A percentile compares a stretch with the other conserved stretches of the same genome.
These are phyloP conservation scores for Mycena galericulata DNA, from an alignment of 768 basidiomycete species.

Conservation along the genomic window DNA sequence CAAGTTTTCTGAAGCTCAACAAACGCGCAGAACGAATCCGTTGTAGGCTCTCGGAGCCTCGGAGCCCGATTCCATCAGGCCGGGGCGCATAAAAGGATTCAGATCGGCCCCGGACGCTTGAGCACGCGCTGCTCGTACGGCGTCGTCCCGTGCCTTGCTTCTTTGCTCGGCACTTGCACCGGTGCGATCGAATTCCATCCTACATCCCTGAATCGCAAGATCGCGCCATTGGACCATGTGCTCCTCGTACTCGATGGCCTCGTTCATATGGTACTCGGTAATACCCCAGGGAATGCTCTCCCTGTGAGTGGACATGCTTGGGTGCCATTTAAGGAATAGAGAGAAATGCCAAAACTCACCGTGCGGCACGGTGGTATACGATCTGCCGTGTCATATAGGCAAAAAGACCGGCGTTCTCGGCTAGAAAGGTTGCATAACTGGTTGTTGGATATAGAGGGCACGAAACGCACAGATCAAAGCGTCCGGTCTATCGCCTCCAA, in stretches of 20 bases:
- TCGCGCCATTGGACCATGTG: constrained; percentile 22
- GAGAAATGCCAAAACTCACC: not conserved
- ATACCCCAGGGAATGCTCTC: constrained; percentile 6
- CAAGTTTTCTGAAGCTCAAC: constrained; percentile 1
- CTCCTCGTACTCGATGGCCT: constrained; percentile 10
- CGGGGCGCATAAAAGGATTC: constrained; percentile 18
- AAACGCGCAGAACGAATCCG: constrained; percentile 16
- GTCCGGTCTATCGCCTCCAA: not conserved
- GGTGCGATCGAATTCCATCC: not conserved
- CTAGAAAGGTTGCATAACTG: not conserved
- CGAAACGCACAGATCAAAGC: constrained; percentile 12
- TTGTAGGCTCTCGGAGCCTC: not conserved
- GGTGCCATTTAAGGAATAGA: not conserved
- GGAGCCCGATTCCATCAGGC: not conserved
- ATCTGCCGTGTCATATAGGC: constrained; percentile 13
- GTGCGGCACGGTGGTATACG: not conserved
- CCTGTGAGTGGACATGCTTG: not conserved
- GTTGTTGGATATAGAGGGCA: not conserved
- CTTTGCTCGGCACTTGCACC: not conserved
- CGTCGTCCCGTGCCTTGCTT: not conserved
- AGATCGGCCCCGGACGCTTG: not conserved
- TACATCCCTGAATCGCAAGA: not conserved
- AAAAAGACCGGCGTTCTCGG: constrained; percentile 19
- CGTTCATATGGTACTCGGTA: constrained; percentile 8
- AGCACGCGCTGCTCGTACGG: not conserved